Evolutionary conservation across 768 basidiomycete genomes (phyloP).

Genomic region (Podaxis sp.): DNA sequence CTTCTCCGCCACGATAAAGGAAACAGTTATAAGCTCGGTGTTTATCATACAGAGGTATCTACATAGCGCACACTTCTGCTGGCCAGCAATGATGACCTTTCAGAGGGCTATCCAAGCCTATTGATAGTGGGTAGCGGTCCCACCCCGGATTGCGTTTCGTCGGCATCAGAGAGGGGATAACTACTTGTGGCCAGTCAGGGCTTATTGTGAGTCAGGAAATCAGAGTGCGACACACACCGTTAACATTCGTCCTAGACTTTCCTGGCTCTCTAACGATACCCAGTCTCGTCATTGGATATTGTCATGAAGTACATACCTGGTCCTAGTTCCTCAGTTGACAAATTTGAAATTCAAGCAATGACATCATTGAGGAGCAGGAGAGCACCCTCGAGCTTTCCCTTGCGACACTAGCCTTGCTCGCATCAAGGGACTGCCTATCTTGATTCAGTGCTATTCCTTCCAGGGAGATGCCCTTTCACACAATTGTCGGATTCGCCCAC

Average conservation of each 20-base stretch:
- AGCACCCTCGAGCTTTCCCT: conserved; percentile 4
- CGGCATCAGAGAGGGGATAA: neutral
- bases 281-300: conserved; percentile 34
- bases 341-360: neutral
- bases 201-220: neutral
- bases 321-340: neutral
- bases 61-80: conserved; percentile 40
- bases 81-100: conserved; percentile 45
- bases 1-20: conserved; percentile 54
- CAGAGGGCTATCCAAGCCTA: conserved; percentile 27
- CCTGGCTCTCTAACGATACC: conserved; percentile 46
- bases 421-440: neutral
- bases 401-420: conserved; percentile 10
- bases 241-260: conserved; percentile 27
- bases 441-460: conserved; percentile 8
- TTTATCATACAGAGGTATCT: conserved; percentile 46
- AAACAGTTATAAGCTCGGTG: conserved; percentile 48
- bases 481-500: conserved; percentile 35
- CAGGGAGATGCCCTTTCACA: conserved; percentile 32
- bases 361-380: conserved; percentile 2
- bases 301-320: conserved; percentile 44
- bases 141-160: conserved; percentile 29
- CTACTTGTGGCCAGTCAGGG: neutral
- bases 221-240: conserved; percentile 28
- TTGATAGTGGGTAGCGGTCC: conserved; percentile 32